These are phyloP conservation scores for Fonsecaea monophora DNA, from an alignment of 2,329 filamentous ascomycete genomes.

Conservation along the genomic window DNA sequence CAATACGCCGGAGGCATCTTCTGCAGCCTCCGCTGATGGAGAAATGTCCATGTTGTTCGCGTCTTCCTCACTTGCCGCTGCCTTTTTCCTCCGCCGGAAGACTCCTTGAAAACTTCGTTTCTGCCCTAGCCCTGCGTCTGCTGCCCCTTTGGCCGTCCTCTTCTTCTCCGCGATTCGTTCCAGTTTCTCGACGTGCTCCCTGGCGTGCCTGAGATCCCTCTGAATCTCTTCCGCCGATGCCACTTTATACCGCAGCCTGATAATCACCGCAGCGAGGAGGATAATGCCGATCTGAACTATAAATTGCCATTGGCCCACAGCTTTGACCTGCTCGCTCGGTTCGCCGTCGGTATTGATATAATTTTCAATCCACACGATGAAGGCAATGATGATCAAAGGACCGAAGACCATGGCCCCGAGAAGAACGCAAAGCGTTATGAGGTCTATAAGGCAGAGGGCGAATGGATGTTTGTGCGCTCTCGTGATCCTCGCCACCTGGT, in stretches of 20 bases:
- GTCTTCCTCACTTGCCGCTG: not conserved
- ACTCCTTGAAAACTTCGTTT: not conserved
- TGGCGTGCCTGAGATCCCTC: slow-evolving; percentile 41
- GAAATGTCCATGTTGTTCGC: not conserved
- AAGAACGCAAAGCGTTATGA: slow-evolving; percentile 12
- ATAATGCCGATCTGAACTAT: slow-evolving; percentile 43
- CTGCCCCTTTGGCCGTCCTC: not conserved
- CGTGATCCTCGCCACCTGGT: not conserved
- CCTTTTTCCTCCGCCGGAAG: not conserved
- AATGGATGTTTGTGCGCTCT: slow-evolving; percentile 9
- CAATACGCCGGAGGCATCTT: not conserved
- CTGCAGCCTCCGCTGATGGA: not conserved
- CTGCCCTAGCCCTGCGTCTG: not conserved
- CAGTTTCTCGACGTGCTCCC: slow-evolving; percentile 41
- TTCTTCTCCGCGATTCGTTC: slow-evolving; percentile 14
- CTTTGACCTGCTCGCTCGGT: slow-evolving; percentile 41
- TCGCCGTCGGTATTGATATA: slow-evolving; percentile 44
- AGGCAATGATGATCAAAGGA: slow-evolving; percentile 44
- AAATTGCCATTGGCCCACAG: slow-evolving; percentile 46
- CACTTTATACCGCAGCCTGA: slow-evolving; percentile 42
- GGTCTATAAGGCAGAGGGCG: slow-evolving; percentile 15
- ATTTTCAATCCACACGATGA: slow-evolving; percentile 46
- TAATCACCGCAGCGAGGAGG: slow-evolving; percentile 41
- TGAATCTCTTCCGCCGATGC: slow-evolving; percentile 44
- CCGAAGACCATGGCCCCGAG: slow-evolving; percentile 44